A percentile compares a stretch with the other conserved stretches of the same genome.
phyloP scores from a whole-genome alignment of 2,329 filamentous ascomycete species.

The Pleoardoris graminearum region DNA sequence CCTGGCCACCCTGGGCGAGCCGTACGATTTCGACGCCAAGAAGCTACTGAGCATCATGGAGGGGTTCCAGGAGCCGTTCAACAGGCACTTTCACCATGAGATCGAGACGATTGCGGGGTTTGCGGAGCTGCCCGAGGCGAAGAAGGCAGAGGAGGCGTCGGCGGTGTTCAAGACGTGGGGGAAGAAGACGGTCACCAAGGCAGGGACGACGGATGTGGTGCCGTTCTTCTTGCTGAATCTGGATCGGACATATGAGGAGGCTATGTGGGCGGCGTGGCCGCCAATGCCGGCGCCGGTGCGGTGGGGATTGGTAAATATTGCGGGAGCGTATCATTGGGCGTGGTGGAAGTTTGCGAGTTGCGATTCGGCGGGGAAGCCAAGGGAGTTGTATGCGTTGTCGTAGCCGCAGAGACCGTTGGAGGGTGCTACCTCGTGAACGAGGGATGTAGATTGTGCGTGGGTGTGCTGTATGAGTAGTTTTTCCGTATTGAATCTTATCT shows the following conservation, averaged over 20 bases:
- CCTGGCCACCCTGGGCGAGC: constrained; percentile 22
- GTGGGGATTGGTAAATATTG: constrained; percentile 64
- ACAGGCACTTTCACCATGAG: constrained; percentile 40
- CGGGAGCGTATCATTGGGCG: constrained; percentile 58
- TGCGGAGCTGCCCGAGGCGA: constrained; percentile 56
- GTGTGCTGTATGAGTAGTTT: background rate
- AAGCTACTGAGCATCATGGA: constrained; percentile 33
- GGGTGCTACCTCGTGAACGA: background rate
- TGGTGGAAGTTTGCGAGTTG: constrained; percentile 71
- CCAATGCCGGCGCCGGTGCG: constrained; percentile 64
- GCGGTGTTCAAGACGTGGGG: constrained; percentile 64
- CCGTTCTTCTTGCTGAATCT: constrained; percentile 68
- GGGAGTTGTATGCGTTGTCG: constrained; percentile 56
- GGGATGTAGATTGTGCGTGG: background rate
- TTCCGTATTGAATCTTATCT: too few relatives aligned
- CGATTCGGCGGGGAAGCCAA: constrained; percentile 56
- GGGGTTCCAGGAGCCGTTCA: constrained; percentile 31
- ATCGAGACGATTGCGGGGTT: constrained; percentile 39
- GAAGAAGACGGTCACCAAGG: constrained; percentile 66
- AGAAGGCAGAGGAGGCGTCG: constrained; percentile 51
- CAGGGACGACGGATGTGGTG: constrained; percentile 62
- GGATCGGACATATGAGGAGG: constrained; percentile 62
- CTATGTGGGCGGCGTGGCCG: constrained; percentile 65
- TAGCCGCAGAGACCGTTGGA: constrained; percentile 4
- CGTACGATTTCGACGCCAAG: constrained; percentile 26